Evolutionary conservation across 1,284 basidiomycete genomes (phyloP).

Genomic region (Sporisorium scitamineum): DNA sequence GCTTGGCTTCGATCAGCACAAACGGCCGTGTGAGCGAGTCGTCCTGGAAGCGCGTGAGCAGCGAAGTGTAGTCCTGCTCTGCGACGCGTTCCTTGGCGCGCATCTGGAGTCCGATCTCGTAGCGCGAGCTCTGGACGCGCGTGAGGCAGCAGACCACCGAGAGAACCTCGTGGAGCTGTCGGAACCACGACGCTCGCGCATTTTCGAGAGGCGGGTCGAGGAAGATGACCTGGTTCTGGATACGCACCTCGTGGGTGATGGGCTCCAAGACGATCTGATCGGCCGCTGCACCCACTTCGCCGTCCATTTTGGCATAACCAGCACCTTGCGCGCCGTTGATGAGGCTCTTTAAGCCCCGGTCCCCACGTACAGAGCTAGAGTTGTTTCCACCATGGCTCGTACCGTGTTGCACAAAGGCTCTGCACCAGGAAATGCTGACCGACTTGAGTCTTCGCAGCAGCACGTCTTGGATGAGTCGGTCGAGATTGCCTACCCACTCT

Average conservation of each 20-base stretch:
- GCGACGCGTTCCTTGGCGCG: conserved; percentile 35
- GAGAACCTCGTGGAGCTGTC: conserved; percentile 81
- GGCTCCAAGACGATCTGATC: conserved; percentile 44
- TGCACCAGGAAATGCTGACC: conserved; percentile 87
- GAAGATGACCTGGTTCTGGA: conserved; percentile 98
- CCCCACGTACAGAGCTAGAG: conserved; percentile 7
- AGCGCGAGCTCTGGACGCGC: conserved; percentile 91
- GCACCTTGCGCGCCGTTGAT: conserved; percentile 9
- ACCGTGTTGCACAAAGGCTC: conserved; percentile 75
- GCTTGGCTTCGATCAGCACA: conserved; percentile 85
- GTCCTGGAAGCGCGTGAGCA: conserved; percentile 80
- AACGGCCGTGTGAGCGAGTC: conserved; percentile 85
- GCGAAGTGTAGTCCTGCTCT: conserved; percentile 76
- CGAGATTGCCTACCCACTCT: conserved; percentile 90
- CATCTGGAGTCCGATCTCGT: conserved; percentile 78
- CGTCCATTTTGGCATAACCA: conserved; percentile 5
- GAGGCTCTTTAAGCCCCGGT: conserved; percentile 25
- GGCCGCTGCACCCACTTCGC: conserved; percentile 12
- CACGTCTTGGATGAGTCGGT: conserved; percentile 85
- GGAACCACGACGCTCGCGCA: conserved; percentile 89
- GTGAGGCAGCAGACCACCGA: conserved; percentile 88
- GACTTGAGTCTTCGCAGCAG: conserved; percentile 82
- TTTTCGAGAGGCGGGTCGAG: conserved; percentile 96
- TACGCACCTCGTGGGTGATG: conserved; percentile 88
- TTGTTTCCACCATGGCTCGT: conserved; percentile 16